Conservation (phyloP, 2,329 filamentous ascomycete species). For the Lecanoromycetidae sp. region DNA sequence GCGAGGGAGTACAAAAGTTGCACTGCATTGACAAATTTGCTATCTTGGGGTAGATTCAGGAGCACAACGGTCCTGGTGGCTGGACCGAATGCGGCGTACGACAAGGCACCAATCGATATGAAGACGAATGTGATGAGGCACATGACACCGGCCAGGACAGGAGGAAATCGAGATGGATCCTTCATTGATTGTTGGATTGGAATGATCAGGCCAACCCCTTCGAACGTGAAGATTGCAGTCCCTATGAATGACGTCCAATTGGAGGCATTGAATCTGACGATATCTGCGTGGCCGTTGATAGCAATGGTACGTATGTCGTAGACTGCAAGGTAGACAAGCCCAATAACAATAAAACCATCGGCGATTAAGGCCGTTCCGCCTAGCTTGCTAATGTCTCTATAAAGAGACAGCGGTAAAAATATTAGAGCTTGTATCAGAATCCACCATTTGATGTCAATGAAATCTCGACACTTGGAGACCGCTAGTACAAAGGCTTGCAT, state of each 20-base stretch:
- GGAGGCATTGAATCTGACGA: conserved; percentile 76
- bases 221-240: conserved; percentile 97
- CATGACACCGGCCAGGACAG: conserved; percentile 83
- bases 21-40: conserved; percentile 86
- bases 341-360: conserved; percentile 86
- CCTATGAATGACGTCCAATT: conserved; percentile 98
- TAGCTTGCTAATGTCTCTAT: conserved; percentile 94
- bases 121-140: conserved; percentile 88
- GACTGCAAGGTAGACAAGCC: conserved; percentile 88
- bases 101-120: conserved; percentile 78
- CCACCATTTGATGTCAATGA: conserved; percentile 76
- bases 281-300: conserved; percentile 66
- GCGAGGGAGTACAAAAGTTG: conserved; percentile 96
- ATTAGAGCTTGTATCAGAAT: conserved; percentile 92
- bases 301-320: conserved; percentile 74
- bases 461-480: conserved; percentile 73
- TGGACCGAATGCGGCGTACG: conserved; percentile 91
- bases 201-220: conserved; percentile 93
- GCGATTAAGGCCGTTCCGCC: conserved; percentile 89
- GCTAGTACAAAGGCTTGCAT: conserved; percentile 88
- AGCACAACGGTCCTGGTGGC: conserved; percentile 93
- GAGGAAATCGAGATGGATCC: conserved; percentile 77
- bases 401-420: conserved; percentile 84
- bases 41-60: conserved; percentile 89
- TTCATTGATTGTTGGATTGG: conserved; percentile 98